Percentiles rank a stretch among this genome's conserved stretches.
phyloP scores from a whole-genome alignment of 1,284 basidiomycete genomes.

The Melampsora occidentalis region DNA sequence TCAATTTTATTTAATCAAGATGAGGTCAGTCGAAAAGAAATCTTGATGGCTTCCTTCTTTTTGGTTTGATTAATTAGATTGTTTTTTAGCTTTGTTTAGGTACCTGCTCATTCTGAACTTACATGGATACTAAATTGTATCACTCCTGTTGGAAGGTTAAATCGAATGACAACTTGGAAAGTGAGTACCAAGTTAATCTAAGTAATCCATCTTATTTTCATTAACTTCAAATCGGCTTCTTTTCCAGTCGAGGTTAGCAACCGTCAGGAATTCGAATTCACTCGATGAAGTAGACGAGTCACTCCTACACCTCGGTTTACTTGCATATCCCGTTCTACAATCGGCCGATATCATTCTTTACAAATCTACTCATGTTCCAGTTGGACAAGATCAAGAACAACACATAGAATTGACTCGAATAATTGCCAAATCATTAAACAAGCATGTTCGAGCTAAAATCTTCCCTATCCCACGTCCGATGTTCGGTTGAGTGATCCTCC shows the following conservation, averaged over 20 bases:
- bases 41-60: neutral
- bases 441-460: constrained; percentile 58
- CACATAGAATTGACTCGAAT: constrained; percentile 85
- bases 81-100: constrained; percentile 57
- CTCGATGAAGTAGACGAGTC: constrained; percentile 76
- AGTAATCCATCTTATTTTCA: neutral
- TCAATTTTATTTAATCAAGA: constrained; percentile 85
- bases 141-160: constrained; percentile 74
- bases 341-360: constrained; percentile 89
- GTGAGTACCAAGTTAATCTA: constrained; percentile 55
- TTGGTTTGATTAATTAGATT: constrained; percentile 7
- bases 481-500: constrained; percentile 63
- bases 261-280: constrained; percentile 68
- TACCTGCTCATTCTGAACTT: constrained; percentile 79
- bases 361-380: constrained; percentile 83
- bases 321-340: constrained; percentile 90
- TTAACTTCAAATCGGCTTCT: neutral
- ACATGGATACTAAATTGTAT: constrained; percentile 86
- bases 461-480: constrained; percentile 74
- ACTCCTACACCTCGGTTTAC: constrained; percentile 74
- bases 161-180: constrained; percentile 95
- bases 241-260: constrained; percentile 69
- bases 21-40: constrained; percentile 61
- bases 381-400: constrained; percentile 92
- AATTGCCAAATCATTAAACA: constrained; percentile 78